Conservation (phyloP, 129 eudicot species). For the Artemisia annua region DNA sequence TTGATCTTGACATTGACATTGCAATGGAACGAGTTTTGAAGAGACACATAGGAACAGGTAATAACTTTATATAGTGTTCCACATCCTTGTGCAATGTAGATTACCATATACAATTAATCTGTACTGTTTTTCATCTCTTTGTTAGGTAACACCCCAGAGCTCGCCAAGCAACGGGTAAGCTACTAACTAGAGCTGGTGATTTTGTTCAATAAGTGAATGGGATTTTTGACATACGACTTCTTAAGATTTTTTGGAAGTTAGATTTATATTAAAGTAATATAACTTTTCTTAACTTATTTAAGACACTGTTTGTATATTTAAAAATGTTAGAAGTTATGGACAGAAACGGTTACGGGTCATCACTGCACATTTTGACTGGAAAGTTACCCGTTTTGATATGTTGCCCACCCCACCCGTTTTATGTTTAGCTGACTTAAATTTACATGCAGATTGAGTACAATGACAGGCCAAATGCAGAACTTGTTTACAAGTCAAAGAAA, state of each 20-base stretch:
- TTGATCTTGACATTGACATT: conserved; percentile 71
- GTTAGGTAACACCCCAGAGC: conserved; percentile 72
- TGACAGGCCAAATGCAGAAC: conserved; percentile 94
- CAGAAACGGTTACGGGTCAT: background rate
- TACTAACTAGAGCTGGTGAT: background rate
- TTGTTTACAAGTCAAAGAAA: conserved; percentile 70
- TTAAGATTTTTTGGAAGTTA: background rate
- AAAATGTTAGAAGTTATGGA: background rate
- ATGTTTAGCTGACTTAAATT: conserved; percentile 12
- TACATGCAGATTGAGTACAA: conserved; percentile 71
- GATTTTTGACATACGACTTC: background rate
- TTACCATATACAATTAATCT: background rate
- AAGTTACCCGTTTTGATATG: background rate
- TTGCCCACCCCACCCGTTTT: background rate
- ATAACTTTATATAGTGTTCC: background rate
- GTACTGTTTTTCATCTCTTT: conserved; percentile 13
- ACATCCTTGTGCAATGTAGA: background rate
- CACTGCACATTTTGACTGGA: background rate
- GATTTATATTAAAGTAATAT: background rate
- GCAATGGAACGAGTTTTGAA: conserved; percentile 80
- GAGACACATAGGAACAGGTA: conserved; percentile 83
- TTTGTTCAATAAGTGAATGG: background rate
- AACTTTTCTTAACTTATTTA: background rate
- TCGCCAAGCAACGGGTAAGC: conserved; percentile 82
- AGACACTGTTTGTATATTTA: background rate